These are phyloP conservation scores for Benincasa hispida DNA, from an alignment of 306 rosid genomes.

Conservation along the genomic window DNA sequence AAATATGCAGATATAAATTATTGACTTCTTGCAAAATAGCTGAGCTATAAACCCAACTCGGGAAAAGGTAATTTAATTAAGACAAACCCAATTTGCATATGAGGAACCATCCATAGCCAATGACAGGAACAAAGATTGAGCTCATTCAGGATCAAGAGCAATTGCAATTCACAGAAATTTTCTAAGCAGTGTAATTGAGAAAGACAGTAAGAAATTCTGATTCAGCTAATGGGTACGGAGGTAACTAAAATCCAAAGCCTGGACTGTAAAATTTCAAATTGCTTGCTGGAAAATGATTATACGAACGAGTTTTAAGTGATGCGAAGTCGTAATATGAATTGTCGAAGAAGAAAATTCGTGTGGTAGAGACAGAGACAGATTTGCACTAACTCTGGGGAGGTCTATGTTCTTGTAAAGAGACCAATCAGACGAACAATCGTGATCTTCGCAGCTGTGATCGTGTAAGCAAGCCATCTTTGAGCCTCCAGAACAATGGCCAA, in stretches of 20 bases:
- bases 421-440: constrained; percentile 87
- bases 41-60: background rate
- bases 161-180: background rate
- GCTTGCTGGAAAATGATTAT: background rate
- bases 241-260: background rate
- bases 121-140: background rate
- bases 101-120: background rate
- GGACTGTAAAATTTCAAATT: background rate
- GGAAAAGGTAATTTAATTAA: background rate
- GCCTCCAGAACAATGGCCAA: background rate
- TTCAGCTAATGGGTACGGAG: background rate
- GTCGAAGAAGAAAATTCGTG: background rate
- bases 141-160: background rate
- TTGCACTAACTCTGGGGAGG: constrained; percentile 50
- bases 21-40: background rate
- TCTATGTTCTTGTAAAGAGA: constrained; percentile 83
- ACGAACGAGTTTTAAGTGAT: background rate
- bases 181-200: background rate
- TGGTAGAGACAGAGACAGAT: background rate
- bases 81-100: background rate
- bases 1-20: background rate
- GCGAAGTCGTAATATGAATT: background rate
- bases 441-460: constrained; percentile 92
- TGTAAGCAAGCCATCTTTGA: constrained; percentile 74
- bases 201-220: background rate